Evolutionary conservation across 352 stramenopile genomes (phyloP).

Genomic region (Phytophthora macrochlamydospora): DNA sequence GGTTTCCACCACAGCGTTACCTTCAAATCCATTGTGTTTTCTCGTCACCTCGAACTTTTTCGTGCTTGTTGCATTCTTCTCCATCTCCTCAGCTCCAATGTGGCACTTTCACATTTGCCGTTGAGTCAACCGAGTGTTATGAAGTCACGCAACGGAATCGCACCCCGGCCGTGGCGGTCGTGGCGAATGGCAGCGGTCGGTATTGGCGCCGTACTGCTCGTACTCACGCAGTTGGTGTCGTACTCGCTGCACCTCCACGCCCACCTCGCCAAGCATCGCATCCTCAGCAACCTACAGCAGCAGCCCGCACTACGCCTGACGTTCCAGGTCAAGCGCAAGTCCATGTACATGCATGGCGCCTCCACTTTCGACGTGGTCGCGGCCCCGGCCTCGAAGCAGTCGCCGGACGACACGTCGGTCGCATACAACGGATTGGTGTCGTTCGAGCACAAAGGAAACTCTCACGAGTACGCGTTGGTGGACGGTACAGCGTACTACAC

Average conservation of each 20-base stretch:
- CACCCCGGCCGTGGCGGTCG: constrained; percentile 9
- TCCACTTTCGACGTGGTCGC: constrained; percentile 46
- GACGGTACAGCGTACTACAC: constrained; percentile 43
- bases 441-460: constrained; percentile 31
- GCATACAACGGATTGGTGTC: constrained; percentile 41
- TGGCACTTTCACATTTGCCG: constrained; percentile 15
- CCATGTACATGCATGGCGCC: constrained; percentile 41
- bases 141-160: neutral
- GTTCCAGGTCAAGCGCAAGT: constrained; percentile 45
- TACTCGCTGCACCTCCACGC: constrained; percentile 43
- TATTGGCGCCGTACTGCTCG: constrained; percentile 15
- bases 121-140: constrained; percentile 18
- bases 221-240: constrained; percentile 22
- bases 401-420: constrained; percentile 18
- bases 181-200: constrained; percentile 22
- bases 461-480: constrained; percentile 41
- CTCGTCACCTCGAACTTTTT: neutral
- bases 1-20: neutral
- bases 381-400: constrained; percentile 24
- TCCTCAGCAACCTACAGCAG: constrained; percentile 42
- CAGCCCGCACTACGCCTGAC: constrained; percentile 40
- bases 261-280: constrained; percentile 46
- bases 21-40: constrained; percentile 22
- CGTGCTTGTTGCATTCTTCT: neutral
- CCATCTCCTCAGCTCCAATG: neutral